Evolutionary conservation across 2,329 filamentous ascomycete species (phyloP).

Genomic region (Penicillium sp.): DNA sequence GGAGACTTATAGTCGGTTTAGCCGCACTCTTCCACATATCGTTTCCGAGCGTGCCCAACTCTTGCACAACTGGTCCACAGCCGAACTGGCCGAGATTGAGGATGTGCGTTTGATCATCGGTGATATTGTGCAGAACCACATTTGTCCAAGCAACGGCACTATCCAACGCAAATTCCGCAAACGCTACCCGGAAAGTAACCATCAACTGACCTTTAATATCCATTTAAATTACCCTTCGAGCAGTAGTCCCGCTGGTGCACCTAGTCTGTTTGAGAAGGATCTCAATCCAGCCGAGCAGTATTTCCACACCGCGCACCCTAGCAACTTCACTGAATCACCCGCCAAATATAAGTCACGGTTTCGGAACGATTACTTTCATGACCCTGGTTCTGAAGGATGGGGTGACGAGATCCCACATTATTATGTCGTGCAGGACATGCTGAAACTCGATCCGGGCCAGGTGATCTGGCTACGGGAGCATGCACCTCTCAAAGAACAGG

Average conservation of each 20-base stretch:
- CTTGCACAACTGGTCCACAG: conserved; percentile 51
- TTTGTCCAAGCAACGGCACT: conserved; percentile 55
- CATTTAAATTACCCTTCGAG: conserved; percentile 44
- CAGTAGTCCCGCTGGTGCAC: no score
- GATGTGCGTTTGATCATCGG: conserved; percentile 50
- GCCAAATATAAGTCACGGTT: conserved; percentile 41
- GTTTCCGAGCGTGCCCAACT: conserved; percentile 48
- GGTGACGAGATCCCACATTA: conserved; percentile 57
- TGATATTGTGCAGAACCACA: conserved; percentile 49
- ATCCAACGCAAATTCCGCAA: conserved; percentile 52
- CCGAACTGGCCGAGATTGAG: conserved; percentile 51
- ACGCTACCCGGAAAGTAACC: conserved; percentile 43
- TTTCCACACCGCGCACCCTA: conserved; percentile 21
- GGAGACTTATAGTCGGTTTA: conserved; percentile 41
- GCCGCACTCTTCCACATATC: conserved; percentile 40
- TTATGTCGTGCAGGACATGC: conserved; percentile 56
- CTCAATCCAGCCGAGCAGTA: no score
- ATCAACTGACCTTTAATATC: conserved; percentile 46
- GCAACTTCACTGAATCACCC: conserved; percentile 16
- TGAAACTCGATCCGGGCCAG: conserved; percentile 55
- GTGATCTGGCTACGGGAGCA: conserved; percentile 51
- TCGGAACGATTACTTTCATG: conserved; percentile 42
- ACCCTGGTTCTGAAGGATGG: conserved; percentile 53
- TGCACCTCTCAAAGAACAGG: conserved; percentile 49
- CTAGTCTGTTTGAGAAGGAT: no score